Evolutionary conservation across 306 rosid genomes (phyloP).

Genomic region (Prosopis cineraria): DNA sequence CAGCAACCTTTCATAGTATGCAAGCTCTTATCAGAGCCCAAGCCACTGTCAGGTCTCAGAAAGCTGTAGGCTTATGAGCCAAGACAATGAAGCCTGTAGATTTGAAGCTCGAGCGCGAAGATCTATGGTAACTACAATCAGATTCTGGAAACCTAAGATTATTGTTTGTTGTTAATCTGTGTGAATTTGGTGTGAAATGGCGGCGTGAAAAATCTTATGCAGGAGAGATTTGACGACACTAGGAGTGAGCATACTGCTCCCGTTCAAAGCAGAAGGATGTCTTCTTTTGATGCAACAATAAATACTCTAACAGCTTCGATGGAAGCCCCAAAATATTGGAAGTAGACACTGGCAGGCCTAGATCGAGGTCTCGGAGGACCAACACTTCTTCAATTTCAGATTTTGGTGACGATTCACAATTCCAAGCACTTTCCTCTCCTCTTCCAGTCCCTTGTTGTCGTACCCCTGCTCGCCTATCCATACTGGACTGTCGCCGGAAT

Average conservation of each 20-base stretch:
- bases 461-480: conserved; percentile 45
- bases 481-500: conserved; percentile 47
- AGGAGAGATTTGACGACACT: conserved; percentile 75
- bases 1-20: conserved; percentile 88
- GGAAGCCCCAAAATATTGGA: conserved; percentile 92
- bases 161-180: not conserved
- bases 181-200: not conserved
- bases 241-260: conserved; percentile 60
- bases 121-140: conserved; percentile 77
- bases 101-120: conserved; percentile 61
- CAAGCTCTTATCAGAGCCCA: conserved; percentile 95
- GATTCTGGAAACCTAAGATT: conserved; percentile 1
- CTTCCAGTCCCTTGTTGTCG: conserved; percentile 52
- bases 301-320: conserved; percentile 41
- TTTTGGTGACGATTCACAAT: conserved; percentile 64
- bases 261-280: conserved; percentile 58
- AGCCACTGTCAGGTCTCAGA: conserved; percentile 80
- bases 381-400: conserved; percentile 74
- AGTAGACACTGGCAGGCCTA: conserved; percentile 82
- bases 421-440: conserved; percentile 59
- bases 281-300: conserved; percentile 58
- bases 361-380: conserved; percentile 74
- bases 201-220: conserved; percentile 16
- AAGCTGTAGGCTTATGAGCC: conserved; percentile 42
- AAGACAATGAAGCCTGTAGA: conserved; percentile 42